Evolutionary conservation across 2,329 filamentous ascomycete genomes (phyloP).

Genomic region (Plectosphaerella plurivora): DNA sequence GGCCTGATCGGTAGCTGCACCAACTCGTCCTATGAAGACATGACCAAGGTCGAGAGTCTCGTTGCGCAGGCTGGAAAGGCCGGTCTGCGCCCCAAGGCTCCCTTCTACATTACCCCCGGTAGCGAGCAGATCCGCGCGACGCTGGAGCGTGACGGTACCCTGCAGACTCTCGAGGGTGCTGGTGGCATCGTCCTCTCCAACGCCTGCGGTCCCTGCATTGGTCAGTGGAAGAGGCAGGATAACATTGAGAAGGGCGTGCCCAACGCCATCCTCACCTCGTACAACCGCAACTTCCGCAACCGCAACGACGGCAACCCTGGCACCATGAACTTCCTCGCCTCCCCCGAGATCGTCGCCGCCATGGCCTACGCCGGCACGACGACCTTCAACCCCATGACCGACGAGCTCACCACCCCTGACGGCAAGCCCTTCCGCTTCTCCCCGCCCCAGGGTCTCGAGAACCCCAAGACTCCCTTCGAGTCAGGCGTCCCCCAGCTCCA

Average conservation of each 20-base stretch:
- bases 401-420: slow-evolving; percentile 73
- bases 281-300: slow-evolving; percentile 97
- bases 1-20: slow-evolving; percentile 97
- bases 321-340: slow-evolving; percentile 98
- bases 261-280: slow-evolving; percentile 94
- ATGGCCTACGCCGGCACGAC: slow-evolving; percentile 91
- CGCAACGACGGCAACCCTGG: slow-evolving; percentile 94
- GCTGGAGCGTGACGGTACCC: slow-evolving; percentile 80
- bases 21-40: slow-evolving; percentile 98
- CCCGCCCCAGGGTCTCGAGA: slow-evolving; percentile 67
- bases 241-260: slow-evolving; percentile 76
- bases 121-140: slow-evolving; percentile 97
- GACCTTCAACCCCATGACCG: slow-evolving; percentile 93
- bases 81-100: slow-evolving; percentile 82
- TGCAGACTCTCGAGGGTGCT: slow-evolving; percentile 79
- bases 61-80: slow-evolving; percentile 86
- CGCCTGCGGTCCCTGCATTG: slow-evolving; percentile 90
- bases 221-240: slow-evolving; percentile 92
- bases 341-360: slow-evolving; percentile 92
- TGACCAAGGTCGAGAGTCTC: slow-evolving; percentile 90
- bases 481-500: slow-evolving; percentile 70
- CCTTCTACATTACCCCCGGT: slow-evolving; percentile 95
- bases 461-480: slow-evolving; percentile 64
- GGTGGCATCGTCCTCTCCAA: slow-evolving; percentile 91
- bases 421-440: slow-evolving; percentile 83